A percentile compares a stretch with the other conserved stretches of the same genome.
Conservation (phyloP, 2,329 filamentous ascomycete genomes). For the Colletotrichum endophyticum region DNA sequence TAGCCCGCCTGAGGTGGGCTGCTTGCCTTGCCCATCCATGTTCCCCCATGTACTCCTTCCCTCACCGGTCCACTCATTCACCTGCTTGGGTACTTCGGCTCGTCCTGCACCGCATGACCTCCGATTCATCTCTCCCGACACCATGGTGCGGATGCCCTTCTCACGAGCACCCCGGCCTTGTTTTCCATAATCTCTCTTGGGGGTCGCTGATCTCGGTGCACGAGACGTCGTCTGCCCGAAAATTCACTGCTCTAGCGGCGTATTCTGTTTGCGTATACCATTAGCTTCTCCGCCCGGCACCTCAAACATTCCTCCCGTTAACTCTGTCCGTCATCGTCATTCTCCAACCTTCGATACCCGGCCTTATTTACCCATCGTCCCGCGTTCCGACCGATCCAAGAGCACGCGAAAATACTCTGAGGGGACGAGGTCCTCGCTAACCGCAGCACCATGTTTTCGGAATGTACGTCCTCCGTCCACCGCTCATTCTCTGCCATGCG, state of each 20-base stretch:
- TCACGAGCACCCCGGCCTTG: conserved; percentile 17
- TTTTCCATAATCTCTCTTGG: background rate
- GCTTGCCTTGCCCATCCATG: background rate
- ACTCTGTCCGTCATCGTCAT: conserved; percentile 17
- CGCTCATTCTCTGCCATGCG: background rate
- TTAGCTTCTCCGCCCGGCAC: conserved; percentile 4
- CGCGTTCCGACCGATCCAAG: background rate
- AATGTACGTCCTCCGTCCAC: conserved; percentile 69
- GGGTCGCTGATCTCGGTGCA: background rate
- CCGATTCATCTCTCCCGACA: conserved; percentile 11
- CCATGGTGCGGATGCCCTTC: conserved; percentile 13
- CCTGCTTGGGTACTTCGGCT: conserved; percentile 9
- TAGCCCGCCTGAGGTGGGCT: background rate
- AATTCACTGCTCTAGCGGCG: background rate
- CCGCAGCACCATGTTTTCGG: conserved; percentile 60
- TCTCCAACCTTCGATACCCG: background rate
- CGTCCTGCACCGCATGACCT: conserved; percentile 18
- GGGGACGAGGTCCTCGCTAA: conserved; percentile 21
- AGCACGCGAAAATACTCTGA: background rate
- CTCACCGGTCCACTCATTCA: conserved; percentile 7
- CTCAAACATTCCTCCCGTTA: conserved; percentile 10
- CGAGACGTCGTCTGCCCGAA: background rate
- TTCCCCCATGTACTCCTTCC: background rate
- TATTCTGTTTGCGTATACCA: conserved; percentile 18
- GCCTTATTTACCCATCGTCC: conserved; percentile 13